phyloP scores from a whole-genome alignment of 179 eudicot genomes.

The Vitellaria paradoxa region DNA sequence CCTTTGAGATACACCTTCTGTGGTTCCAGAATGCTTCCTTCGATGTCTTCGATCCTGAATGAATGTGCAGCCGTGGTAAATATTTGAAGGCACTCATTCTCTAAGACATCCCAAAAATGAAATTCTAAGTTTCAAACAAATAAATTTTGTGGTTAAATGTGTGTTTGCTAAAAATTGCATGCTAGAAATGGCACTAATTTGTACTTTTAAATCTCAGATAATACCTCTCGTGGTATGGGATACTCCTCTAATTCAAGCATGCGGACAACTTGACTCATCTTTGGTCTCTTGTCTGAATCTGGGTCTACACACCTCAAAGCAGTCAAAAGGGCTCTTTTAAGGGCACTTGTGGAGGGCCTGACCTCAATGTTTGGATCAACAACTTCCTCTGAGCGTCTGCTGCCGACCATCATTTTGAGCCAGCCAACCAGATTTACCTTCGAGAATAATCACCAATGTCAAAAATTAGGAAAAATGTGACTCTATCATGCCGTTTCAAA shows the following conservation, averaged over 20 bases:
- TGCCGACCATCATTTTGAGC: constrained; percentile 81
- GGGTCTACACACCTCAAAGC: constrained; percentile 81
- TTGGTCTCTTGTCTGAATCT: constrained; percentile 68
- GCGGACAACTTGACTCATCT: constrained; percentile 69
- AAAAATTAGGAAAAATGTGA: neutral
- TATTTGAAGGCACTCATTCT: neutral
- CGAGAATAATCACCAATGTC: constrained; percentile 6
- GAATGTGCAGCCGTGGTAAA: constrained; percentile 12
- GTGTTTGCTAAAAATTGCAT: neutral
- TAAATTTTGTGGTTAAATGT: neutral
- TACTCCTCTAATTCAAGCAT: constrained; percentile 79
- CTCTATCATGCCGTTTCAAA: neutral
- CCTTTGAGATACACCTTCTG: constrained; percentile 22
- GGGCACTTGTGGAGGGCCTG: constrained; percentile 70
- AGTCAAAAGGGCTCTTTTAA: constrained; percentile 73
- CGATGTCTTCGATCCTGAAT: constrained; percentile 34
- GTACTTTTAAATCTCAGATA: neutral
- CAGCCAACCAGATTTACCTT: constrained; percentile 84
- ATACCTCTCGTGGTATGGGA: constrained; percentile 48
- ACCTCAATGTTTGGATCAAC: constrained; percentile 65
- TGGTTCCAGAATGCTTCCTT: constrained; percentile 19
- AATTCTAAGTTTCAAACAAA: neutral
- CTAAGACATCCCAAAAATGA: neutral
- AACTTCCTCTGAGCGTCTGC: constrained; percentile 78
- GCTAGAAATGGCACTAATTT: neutral